phyloP scores from a whole-genome alignment of 2,329 filamentous ascomycete genomes.

The Aspergillus sojae region DNA sequence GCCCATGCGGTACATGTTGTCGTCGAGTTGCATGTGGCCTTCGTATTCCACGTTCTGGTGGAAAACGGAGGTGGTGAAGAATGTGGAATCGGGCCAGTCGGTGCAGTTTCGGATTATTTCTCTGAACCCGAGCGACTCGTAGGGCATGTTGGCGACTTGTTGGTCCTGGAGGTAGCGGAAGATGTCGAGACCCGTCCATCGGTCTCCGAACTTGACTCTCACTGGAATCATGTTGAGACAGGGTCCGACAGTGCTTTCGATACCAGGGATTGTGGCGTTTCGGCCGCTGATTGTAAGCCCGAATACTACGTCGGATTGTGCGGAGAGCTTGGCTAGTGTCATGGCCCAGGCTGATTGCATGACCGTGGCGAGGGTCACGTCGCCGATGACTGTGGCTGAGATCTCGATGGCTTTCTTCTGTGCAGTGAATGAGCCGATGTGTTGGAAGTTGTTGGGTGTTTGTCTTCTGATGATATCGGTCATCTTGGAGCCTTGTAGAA shows the following conservation, averaged over 20 bases:
- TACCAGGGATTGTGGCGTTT: slow-evolving; percentile 58
- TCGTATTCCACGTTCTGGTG: slow-evolving; percentile 43
- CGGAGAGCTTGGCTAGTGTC: slow-evolving; percentile 59
- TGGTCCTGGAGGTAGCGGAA: slow-evolving; percentile 59
- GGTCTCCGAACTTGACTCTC: slow-evolving; percentile 57
- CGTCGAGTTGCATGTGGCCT: slow-evolving; percentile 40
- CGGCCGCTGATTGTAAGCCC: slow-evolving; percentile 68
- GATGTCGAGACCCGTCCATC: slow-evolving; percentile 57
- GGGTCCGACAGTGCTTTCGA: slow-evolving; percentile 63
- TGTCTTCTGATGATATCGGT: slow-evolving; percentile 41
- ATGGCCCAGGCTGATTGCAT: slow-evolving; percentile 70
- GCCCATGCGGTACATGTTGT: slow-evolving; percentile 42
- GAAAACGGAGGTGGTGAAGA: slow-evolving; percentile 46
- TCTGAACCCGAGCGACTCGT: slow-evolving; percentile 57
- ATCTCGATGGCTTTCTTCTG: slow-evolving; percentile 40
- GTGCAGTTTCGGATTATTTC: slow-evolving; percentile 54
- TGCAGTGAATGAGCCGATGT: slow-evolving; percentile 39
- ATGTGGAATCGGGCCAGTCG: slow-evolving; percentile 45
- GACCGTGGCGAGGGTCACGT: slow-evolving; percentile 65
- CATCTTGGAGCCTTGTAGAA: slow-evolving; percentile 60
- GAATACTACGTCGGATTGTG: slow-evolving; percentile 62
- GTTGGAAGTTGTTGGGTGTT: slow-evolving; percentile 37
- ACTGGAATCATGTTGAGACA: slow-evolving; percentile 70
- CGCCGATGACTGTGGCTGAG: slow-evolving; percentile 52
- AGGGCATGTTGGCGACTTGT: slow-evolving; percentile 58